A percentile compares a stretch with the other conserved stretches of the same genome.
Evolutionary conservation across 345 rosid genomes (phyloP).

Genomic region (Lepidium sativum): DNA sequence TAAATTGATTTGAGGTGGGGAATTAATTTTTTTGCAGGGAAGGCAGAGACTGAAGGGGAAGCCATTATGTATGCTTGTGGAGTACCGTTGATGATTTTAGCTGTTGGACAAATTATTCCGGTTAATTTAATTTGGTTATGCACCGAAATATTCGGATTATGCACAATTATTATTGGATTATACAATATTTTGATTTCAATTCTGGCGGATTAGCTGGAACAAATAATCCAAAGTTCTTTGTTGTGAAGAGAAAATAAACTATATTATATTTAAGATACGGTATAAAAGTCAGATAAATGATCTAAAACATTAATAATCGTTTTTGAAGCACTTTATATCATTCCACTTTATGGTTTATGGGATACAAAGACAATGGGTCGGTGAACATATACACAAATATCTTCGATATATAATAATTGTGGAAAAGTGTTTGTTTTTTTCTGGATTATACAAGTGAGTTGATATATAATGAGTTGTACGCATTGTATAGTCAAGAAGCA

Average conservation of each 20-base stretch:
- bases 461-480: background rate
- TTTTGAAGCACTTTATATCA: background rate
- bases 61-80: constrained; percentile 67
- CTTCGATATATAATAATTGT: background rate
- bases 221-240: background rate
- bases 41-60: constrained; percentile 58
- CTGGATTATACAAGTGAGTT: too few relatives aligned
- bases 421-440: background rate
- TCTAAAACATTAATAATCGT: background rate
- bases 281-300: background rate
- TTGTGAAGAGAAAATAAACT: background rate
- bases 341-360: background rate
- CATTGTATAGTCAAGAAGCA: background rate
- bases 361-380: background rate
- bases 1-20: constrained; percentile 9
- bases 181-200: background rate
- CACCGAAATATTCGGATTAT: constrained; percentile 17
- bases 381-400: background rate
- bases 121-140: constrained; percentile 13
- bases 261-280: background rate
- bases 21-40: constrained; percentile 37
- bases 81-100: constrained; percentile 39
- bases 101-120: background rate
- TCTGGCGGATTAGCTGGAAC: constrained; percentile 15
- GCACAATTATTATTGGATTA: constrained; percentile 18